phyloP scores from a whole-genome alignment of 192 early-diverging fungal species.

The Jimgerdemannia flammicorona region DNA sequence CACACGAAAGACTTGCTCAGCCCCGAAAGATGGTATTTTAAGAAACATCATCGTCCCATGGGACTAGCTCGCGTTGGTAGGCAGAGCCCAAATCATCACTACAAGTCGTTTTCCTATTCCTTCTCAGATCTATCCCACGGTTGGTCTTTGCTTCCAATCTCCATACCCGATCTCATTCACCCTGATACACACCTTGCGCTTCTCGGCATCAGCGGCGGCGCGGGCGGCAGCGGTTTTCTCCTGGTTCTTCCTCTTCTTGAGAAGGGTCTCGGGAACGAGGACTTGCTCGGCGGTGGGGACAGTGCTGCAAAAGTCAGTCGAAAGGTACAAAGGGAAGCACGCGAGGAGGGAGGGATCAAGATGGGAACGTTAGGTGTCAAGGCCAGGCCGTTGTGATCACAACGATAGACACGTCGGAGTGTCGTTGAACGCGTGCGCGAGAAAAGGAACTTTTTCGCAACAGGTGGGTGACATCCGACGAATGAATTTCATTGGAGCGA shows the following conservation, averaged over 20 bases:
- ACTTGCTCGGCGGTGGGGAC: constrained; percentile 64
- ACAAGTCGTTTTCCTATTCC: constrained; percentile 24
- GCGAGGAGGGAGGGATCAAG: constrained; percentile 2
- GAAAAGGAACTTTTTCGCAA: too few relatives aligned
- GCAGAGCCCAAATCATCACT: constrained; percentile 28
- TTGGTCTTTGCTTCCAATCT: constrained; percentile 36
- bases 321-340: constrained; percentile 19
- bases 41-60: constrained; percentile 34
- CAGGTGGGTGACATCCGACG: constrained; percentile 35
- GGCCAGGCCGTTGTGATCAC: constrained; percentile 7
- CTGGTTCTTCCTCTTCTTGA: constrained; percentile 81
- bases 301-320: constrained; percentile 33
- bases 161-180: constrained; percentile 6
- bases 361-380: not conserved
- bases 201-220: constrained; percentile 47
- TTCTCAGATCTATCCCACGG: constrained; percentile 17
- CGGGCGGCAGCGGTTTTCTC: constrained; percentile 67
- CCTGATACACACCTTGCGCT: constrained; percentile 42
- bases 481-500: constrained; percentile 43
- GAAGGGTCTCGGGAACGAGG: constrained; percentile 81
- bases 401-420: not conserved
- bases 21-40: constrained; percentile 76
- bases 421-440: too few relatives aligned
- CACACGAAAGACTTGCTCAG: constrained; percentile 40
- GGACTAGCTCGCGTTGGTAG: not conserved